A percentile compares a stretch with the other conserved stretches of the same genome.
phyloP scores from a whole-genome alignment of 371 early-diverging fungal genomes.

The Syncephalastrum contaminatum region DNA sequence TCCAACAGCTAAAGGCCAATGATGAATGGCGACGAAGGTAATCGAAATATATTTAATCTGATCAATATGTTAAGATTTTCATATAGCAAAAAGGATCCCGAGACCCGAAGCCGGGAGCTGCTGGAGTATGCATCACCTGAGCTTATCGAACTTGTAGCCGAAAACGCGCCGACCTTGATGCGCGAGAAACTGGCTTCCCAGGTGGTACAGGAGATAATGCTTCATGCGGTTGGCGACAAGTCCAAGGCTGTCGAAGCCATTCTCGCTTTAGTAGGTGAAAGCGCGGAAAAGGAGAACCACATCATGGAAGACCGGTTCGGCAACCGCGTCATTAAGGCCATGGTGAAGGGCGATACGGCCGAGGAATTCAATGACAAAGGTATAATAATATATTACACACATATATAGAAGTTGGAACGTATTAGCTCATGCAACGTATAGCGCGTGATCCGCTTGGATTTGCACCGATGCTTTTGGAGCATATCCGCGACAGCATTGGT shows the following conservation, averaged over 20 bases:
- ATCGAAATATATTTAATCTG: not conserved
- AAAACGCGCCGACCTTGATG: conserved; percentile 51
- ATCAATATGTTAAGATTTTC: not conserved
- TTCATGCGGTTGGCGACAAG: conserved; percentile 63
- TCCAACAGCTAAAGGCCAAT: conserved; percentile 58
- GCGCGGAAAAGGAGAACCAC: conserved; percentile 54
- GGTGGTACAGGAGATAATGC: conserved; percentile 69
- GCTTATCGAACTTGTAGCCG: conserved; percentile 59
- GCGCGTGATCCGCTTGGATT: conserved; percentile 45
- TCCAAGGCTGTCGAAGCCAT: conserved; percentile 49
- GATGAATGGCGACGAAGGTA: conserved; percentile 65
- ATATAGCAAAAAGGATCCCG: conserved; percentile 71
- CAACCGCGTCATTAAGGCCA: conserved; percentile 59
- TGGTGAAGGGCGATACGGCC: conserved; percentile 59
- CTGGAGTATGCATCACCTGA: conserved; percentile 55
- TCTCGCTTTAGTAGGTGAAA: conserved; percentile 41
- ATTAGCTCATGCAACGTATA: not conserved
- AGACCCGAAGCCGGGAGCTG: conserved; percentile 63
- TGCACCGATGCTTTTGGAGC: conserved; percentile 44
- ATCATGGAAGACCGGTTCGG: conserved; percentile 55
- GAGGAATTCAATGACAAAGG: conserved; percentile 52
- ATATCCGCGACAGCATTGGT: conserved; percentile 34
- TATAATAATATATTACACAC: conserved; percentile 6
- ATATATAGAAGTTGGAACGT: no score
- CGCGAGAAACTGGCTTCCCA: conserved; percentile 68